Conservation (phyloP, 176 grass and related monocot species). For the Elymus sibiricus region DNA sequence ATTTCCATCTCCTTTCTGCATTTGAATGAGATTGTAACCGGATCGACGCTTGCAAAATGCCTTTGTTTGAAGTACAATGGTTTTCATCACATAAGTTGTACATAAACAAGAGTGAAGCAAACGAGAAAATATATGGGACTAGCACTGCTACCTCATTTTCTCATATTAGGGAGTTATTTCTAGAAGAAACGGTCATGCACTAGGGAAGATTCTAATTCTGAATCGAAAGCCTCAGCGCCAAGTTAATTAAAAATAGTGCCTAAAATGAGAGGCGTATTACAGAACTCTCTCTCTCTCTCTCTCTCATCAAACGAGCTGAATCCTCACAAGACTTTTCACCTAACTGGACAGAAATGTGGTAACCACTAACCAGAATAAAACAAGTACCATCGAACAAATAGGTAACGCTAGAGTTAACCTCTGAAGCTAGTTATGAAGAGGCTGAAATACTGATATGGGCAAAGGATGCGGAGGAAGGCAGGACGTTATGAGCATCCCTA, state of each 20-base stretch:
- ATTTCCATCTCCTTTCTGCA: conserved; percentile 57
- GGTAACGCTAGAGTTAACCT: not conserved
- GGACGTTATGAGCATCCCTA: not conserved
- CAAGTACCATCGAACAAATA: not conserved
- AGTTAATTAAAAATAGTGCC: not conserved
- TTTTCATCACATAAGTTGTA: not conserved
- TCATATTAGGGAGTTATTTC: not conserved
- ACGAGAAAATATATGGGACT: not conserved
- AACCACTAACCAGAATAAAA: conserved; percentile 2
- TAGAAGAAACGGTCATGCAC: not conserved
- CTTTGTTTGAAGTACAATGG: conserved; percentile 47
- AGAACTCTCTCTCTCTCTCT: not conserved
- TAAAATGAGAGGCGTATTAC: not conserved
- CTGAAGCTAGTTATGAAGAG: not conserved
- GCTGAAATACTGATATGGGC: not conserved
- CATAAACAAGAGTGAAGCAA: not conserved
- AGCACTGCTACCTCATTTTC: not conserved
- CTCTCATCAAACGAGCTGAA: not conserved
- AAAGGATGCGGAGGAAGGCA: not conserved
- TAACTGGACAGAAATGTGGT: not conserved
- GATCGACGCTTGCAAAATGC: conserved; percentile 77
- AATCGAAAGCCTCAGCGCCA: no score
- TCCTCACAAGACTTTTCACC: not conserved
- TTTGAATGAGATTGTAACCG: conserved; percentile 92
- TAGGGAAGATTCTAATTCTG: not conserved